Conservation (phyloP, 1,284 basidiomycete genomes). For the Anthracocystis panici-leucophaei region DNA sequence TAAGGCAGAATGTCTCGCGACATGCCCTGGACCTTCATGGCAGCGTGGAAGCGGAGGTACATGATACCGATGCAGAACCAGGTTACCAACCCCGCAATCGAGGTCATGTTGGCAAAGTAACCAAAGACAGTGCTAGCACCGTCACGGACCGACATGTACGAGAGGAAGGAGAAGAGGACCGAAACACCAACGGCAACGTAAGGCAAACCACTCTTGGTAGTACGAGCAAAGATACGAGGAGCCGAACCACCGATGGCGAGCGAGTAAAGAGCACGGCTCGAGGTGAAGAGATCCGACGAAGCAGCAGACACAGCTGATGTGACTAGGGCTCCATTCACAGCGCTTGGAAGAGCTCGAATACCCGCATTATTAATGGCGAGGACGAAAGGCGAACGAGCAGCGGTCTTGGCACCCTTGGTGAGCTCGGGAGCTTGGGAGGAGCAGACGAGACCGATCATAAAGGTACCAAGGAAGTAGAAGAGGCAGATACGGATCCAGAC, state of each 20-base stretch:
- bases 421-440: constrained; percentile 57
- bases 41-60: constrained; percentile 80
- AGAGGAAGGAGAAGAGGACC: constrained; percentile 76
- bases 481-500: constrained; percentile 64
- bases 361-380: constrained; percentile 67
- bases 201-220: constrained; percentile 81
- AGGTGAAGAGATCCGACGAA: constrained; percentile 83
- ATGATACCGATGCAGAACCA: constrained; percentile 86
- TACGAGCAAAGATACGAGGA: constrained; percentile 78
- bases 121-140: constrained; percentile 75
- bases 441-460: constrained; percentile 61
- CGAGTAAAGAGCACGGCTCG: constrained; percentile 80
- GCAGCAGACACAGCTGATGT: constrained; percentile 88
- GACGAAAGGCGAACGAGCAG: constrained; percentile 53
- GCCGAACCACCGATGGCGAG: constrained; percentile 83
- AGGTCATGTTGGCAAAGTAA: constrained; percentile 75
- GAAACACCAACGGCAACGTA: constrained; percentile 78
- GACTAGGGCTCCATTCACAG: constrained; percentile 81
- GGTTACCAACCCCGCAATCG: constrained; percentile 79
- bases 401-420: constrained; percentile 49
- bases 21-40: constrained; percentile 76
- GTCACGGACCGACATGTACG: constrained; percentile 74
- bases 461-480: constrained; percentile 71
- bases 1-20: constrained; percentile 73
- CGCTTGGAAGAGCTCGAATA: constrained; percentile 70